Base-by-base conservation (phyloP, 2,329 filamentous ascomycete genomes). In the Penicillium sp. region DNA sequence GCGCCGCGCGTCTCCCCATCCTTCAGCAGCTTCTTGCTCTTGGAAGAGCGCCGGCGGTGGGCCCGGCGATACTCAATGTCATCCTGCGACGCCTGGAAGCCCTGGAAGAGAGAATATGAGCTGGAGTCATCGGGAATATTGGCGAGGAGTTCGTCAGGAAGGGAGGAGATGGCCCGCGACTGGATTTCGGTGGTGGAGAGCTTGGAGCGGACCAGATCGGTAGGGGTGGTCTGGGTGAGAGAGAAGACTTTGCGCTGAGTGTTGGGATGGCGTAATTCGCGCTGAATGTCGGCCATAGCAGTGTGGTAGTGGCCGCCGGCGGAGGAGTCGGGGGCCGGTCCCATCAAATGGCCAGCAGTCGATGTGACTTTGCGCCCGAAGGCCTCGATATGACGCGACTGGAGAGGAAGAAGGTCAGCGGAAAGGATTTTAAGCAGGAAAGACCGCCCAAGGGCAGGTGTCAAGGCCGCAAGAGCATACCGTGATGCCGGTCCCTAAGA, bases 311-410 rank as follows among this genome's bases (percentile, higher is more conserved):
- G 85, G 51, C 84, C 80, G 59, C 72, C n/a, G n/a, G n/a, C n/a
- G n/a, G n/a, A n/a, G n/a, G n/a, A n/a, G n/a, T n/a, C n/a, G n/a
- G n/a, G n/a, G n/a, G n/a, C 65, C 50, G 84, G 82, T 39, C 80
- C 84, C 63, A 97, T 95, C 59, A 98, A 77, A 69, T 95, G 89
- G 63, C 83, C 87, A 49, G 93, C 93, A 19, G 93, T 97, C 28
- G 88, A 88, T 28, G 90, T 93, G 55, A 97, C 89, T 72, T 96
- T 98, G 65, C 91, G 84, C 59, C 89, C 83, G 71, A 98, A 96
- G 48, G 88, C 87, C 73, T 96, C 90, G 61, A 97, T 76, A 57
- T 91, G 87, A 62, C 88, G 85, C 48, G 88, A 83, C 89, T 95
- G 59, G n/a, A n/a, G n/a, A n/a, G n/a, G n/a, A n/a, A n/a, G n/a